Evolutionary conservation across 441 rosid genomes (phyloP), one percentile per base, ranked within the genome.

Genomic region (Daphne laureola): DNA sequence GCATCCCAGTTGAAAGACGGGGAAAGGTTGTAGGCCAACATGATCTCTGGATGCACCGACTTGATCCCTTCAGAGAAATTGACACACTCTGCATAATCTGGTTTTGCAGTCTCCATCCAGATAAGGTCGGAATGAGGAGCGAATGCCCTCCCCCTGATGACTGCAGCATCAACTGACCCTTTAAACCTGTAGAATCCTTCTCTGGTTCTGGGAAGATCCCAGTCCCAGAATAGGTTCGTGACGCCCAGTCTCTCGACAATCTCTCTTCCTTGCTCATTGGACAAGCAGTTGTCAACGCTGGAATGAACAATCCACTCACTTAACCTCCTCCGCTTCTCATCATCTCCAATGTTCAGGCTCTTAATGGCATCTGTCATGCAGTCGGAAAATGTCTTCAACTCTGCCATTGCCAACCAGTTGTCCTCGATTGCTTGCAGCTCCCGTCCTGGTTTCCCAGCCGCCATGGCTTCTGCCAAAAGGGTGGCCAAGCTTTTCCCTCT

Each of bases 1-100:
- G 96, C 96, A 16, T 92, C 98, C 97, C 96, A 86, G 51, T 89
- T 89, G 72, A 92, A 92, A 4, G 90, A 92, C 0, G 97, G 98
- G 1, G 96, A 92, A 18, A 92, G 84, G 63, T 89, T 86, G 49
- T 89, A 92, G 11, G 96, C 95, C 63, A 92, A 67, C 97, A 92
- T 92, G 46, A 69, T 77, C 69, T 78, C 96, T 0, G 95, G 96
- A 5, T 78, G 67, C 80, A 46, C 60, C 1, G 82, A 69, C 61
- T 81, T 93, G 49, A 89, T 79, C 6, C 96, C 97, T 59, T 77
- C 71, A 0, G 95, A 78, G 12, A 89, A 93, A 2, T 71, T 26
- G 15, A 88, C 87, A 77, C 95, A 89, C 57, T 84, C 97, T 0
- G 67, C 77, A 57, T 83, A 53, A 70, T 93, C 84, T 0, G 97